Evolutionary conservation across 257 asterid genomes (phyloP).

Genomic region (Paraleonurus japonicus): DNA sequence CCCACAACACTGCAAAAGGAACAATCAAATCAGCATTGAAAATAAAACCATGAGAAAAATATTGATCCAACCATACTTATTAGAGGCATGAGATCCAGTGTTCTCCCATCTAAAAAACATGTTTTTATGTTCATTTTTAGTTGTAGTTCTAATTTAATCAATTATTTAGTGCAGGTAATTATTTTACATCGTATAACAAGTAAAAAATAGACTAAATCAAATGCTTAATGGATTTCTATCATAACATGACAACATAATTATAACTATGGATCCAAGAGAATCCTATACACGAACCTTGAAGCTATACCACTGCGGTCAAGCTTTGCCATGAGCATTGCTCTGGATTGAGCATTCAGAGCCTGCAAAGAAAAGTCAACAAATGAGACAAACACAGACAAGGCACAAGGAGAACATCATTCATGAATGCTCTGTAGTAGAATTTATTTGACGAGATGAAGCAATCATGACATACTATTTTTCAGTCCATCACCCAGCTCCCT

Average conservation of each 20-base stretch:
- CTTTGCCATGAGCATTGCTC: conserved; percentile 95
- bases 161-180: background rate
- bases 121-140: background rate
- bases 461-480: background rate
- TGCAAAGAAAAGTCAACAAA: conserved; percentile 32
- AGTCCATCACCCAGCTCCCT: background rate
- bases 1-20: conserved; percentile 58
- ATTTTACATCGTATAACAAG: background rate
- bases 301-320: conserved; percentile 92
- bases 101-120: background rate
- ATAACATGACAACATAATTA: background rate
- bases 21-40: conserved; percentile 13
- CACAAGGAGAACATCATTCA: background rate
- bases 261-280: conserved; percentile 3
- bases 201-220: background rate
- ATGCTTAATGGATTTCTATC: background rate
- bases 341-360: conserved; percentile 95
- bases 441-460: background rate
- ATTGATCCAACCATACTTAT: background rate
- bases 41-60: background rate
- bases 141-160: background rate
- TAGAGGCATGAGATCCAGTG: background rate
- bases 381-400: background rate
- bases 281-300: conserved; percentile 52
- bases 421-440: background rate